These are phyloP conservation scores for Skeletonema potamos DNA, from an alignment of 108 stramenopile species.

Conservation along the genomic window DNA sequence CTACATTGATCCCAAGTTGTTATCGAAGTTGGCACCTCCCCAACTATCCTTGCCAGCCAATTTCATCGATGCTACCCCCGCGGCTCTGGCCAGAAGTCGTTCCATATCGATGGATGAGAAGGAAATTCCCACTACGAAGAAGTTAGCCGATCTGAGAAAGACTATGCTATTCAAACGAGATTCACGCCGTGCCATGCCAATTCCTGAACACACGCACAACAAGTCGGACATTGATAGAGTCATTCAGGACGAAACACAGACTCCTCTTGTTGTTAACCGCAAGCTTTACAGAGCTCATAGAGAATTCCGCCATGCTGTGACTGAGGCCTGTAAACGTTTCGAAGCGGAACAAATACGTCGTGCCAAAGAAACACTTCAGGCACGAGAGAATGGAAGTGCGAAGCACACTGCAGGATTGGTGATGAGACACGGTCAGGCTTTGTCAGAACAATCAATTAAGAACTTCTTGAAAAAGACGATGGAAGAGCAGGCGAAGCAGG, in stretches of 20 bases:
- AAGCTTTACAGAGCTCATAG: slow-evolving; percentile 76
- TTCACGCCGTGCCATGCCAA: slow-evolving; percentile 61
- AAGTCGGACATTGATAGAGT: slow-evolving; percentile 35
- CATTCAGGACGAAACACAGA: slow-evolving; percentile 49
- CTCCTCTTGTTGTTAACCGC: slow-evolving; percentile 69
- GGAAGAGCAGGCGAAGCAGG: slow-evolving; percentile 58
- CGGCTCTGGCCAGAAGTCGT: slow-evolving; percentile 21
- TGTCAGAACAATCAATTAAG: slow-evolving; percentile 70
- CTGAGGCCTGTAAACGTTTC: slow-evolving; percentile 84
- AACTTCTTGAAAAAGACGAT: slow-evolving; percentile 59
- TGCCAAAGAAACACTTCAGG: slow-evolving; percentile 61
- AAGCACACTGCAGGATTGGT: slow-evolving; percentile 73
- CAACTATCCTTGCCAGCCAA: slow-evolving; percentile 4
- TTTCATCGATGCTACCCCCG: neutral
- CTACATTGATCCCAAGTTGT: slow-evolving; percentile 14
- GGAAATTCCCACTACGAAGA: slow-evolving; percentile 26
- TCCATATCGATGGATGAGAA: slow-evolving; percentile 44
- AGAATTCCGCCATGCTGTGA: slow-evolving; percentile 79
- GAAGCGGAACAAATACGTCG: slow-evolving; percentile 79
- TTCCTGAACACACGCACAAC: slow-evolving; percentile 66
- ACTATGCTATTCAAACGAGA: slow-evolving; percentile 44
- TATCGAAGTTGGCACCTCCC: slow-evolving; percentile 20
- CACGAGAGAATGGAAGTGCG: slow-evolving; percentile 41
- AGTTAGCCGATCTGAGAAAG: slow-evolving; percentile 15
- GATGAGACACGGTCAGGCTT: slow-evolving; percentile 76